Conservation (phyloP, 345 rosid species). For the Microthlaspi erraticum region DNA sequence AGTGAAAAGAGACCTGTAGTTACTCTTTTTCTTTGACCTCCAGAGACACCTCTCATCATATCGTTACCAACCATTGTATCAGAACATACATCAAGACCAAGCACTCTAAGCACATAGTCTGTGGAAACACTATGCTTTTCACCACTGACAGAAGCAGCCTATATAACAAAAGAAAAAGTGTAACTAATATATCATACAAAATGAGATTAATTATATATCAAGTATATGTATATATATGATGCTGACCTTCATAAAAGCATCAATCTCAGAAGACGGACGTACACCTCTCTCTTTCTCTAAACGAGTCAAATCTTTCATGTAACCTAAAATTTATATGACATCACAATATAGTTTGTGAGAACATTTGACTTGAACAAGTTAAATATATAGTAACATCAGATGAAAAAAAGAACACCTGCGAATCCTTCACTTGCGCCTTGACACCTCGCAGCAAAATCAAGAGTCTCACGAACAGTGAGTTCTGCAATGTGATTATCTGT, state of each 20-base stretch:
- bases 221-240: no score
- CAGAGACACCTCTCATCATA: slow-evolving; percentile 96
- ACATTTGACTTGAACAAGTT: not conserved
- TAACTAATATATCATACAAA: slow-evolving; percentile 7
- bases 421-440: slow-evolving; percentile 87
- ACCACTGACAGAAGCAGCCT: slow-evolving; percentile 87
- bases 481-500: slow-evolving; percentile 90
- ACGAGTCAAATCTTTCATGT: slow-evolving; percentile 64
- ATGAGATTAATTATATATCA: no score
- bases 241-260: slow-evolving; percentile 93
- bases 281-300: slow-evolving; percentile 75
- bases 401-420: slow-evolving; percentile 55
- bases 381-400: not conserved
- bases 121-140: slow-evolving; percentile 78
- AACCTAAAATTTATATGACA: slow-evolving; percentile 47
- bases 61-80: slow-evolving; percentile 90
- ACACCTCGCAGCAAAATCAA: slow-evolving; percentile 93
- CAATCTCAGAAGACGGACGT: slow-evolving; percentile 80
- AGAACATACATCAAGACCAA: slow-evolving; percentile 89
- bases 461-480: slow-evolving; percentile 90
- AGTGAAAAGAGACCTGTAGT: slow-evolving; percentile 67
- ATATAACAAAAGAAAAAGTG: slow-evolving; percentile 25
- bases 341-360: not conserved
- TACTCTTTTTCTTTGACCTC: slow-evolving; percentile 93
- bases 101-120: slow-evolving; percentile 82